phyloP scores from a whole-genome alignment of 768 basidiomycete species.

The Crucibulum laeve region DNA sequence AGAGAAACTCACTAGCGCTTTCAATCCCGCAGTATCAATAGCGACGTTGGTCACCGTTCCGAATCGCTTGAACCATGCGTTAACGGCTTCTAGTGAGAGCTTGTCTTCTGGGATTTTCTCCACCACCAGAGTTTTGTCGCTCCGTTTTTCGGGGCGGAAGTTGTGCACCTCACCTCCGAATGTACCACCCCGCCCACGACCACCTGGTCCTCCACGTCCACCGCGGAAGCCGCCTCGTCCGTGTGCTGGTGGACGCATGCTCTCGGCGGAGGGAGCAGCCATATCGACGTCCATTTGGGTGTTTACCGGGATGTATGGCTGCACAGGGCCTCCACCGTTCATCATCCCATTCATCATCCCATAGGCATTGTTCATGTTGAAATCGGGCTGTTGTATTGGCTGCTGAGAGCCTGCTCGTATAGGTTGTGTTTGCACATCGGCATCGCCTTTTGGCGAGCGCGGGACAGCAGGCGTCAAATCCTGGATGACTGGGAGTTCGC shows the following conservation, averaged over 20 bases:
- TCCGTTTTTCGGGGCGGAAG: constrained; percentile 63
- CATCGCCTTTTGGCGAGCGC: constrained; percentile 22
- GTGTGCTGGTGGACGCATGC: constrained; percentile 24
- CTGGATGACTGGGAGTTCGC: constrained; percentile 81
- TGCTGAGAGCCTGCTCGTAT: constrained; percentile 12
- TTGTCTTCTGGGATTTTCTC: constrained; percentile 91
- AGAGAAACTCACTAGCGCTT: constrained; percentile 86
- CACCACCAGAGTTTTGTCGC: constrained; percentile 82
- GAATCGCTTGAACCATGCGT: constrained; percentile 88
- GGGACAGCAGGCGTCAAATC: constrained; percentile 64
- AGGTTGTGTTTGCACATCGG: constrained; percentile 20
- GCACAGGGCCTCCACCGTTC: no score
- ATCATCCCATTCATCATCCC: constrained; percentile 5
- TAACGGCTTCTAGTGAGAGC: constrained; percentile 72
- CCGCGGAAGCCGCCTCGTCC: constrained; percentile 25
- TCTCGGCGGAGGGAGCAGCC: constrained; percentile 20
- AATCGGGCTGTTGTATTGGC: neutral
- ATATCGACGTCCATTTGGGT: constrained; percentile 26
- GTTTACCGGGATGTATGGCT: constrained; percentile 18
- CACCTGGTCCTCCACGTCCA: constrained; percentile 37
- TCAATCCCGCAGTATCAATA: constrained; percentile 66
- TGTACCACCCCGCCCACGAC: constrained; percentile 48
- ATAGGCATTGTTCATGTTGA: neutral
- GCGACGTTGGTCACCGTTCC: constrained; percentile 92
- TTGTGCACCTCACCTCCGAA: constrained; percentile 62